phyloP scores from a whole-genome alignment of 2,329 filamentous ascomycete species.

The Rosellinia necatrix region DNA sequence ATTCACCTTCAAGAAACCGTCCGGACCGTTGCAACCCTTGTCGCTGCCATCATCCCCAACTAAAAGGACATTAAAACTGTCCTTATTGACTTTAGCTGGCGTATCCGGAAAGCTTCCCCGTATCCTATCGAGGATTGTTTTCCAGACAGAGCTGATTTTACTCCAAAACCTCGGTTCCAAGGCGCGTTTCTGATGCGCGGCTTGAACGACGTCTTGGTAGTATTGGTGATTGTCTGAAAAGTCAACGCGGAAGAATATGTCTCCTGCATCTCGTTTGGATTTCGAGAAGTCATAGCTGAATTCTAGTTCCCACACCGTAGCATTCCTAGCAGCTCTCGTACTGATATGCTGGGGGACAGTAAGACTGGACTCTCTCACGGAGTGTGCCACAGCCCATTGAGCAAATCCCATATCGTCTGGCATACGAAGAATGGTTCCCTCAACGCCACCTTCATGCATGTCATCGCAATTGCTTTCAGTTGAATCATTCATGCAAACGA shows the following conservation, averaged over 20 bases:
- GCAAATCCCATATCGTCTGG: background rate
- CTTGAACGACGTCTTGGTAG: background rate
- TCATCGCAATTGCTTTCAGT: background rate
- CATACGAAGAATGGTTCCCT: background rate
- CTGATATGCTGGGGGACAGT: background rate
- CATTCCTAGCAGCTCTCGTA: background rate
- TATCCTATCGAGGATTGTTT: background rate
- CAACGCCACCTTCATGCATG: background rate
- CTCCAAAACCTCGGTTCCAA: background rate
- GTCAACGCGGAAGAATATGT: background rate
- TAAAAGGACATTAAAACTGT: background rate
- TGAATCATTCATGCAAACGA: background rate
- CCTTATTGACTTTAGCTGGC: background rate
- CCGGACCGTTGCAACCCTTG: background rate
- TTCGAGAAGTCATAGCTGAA: background rate
- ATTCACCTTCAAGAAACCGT: background rate
- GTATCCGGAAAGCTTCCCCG: background rate
- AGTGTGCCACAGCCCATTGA: background rate
- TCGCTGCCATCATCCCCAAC: background rate
- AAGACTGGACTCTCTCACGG: background rate
- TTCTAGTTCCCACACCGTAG: background rate
- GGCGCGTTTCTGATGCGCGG: background rate
- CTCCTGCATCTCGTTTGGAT: background rate
- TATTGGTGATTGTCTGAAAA: background rate
- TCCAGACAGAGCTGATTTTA: background rate